Conservation (phyloP, 257 asterid species). For the Striga asiatica region DNA sequence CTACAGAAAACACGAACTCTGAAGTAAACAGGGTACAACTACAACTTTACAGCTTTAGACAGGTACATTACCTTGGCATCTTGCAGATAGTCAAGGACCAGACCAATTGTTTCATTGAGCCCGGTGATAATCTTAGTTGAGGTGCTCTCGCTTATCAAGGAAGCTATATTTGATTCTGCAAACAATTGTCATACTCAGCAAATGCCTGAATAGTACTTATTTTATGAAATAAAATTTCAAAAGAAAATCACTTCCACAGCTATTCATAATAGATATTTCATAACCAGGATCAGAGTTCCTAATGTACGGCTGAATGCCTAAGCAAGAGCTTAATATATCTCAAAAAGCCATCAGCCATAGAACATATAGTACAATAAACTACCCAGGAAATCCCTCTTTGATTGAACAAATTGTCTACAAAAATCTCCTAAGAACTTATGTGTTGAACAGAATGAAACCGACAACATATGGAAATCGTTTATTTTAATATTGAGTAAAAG, state of each 20-base stretch:
- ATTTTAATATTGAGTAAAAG: background rate
- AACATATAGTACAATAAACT: no score
- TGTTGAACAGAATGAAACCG: constrained; percentile 4
- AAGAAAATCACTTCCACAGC: no score
- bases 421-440: constrained; percentile 2
- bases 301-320: no score
- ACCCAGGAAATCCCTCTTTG: no score
- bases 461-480: background rate
- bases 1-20: constrained; percentile 27
- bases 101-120: constrained; percentile 62
- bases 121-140: constrained; percentile 55
- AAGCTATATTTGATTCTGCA: constrained; percentile 35
- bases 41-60: background rate
- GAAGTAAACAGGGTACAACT: constrained; percentile 9
- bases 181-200: constrained; percentile 14
- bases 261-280: no score
- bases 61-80: constrained; percentile 59
- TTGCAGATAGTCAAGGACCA: constrained; percentile 63
- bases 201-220: background rate
- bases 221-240: no score
- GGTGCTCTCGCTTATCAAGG: constrained; percentile 43
- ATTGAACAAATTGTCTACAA: background rate
- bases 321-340: no score
- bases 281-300: no score
- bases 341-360: no score